These are phyloP conservation scores for Diaporthe ilicicola DNA, from an alignment of 2,329 filamentous ascomycete genomes.

Conservation along the genomic window DNA sequence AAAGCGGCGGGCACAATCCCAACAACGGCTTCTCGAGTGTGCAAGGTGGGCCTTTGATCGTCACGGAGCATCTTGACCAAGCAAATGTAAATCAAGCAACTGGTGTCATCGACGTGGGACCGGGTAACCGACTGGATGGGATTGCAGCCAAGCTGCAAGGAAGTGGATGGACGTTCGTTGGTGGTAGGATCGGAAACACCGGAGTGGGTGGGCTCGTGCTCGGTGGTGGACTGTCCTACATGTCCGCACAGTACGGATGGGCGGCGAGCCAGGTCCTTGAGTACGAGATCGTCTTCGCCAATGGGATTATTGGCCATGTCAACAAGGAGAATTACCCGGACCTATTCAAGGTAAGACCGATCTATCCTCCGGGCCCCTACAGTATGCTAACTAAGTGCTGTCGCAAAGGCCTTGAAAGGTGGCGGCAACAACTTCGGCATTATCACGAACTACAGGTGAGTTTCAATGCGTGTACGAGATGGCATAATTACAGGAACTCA, in stretches of 20 bases:
- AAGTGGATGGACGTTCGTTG: conserved; percentile 6
- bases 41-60: conserved; percentile 13
- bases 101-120: conserved; percentile 6
- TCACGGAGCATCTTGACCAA: conserved; percentile 8
- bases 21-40: conserved; percentile 18
- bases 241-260: conserved; percentile 14
- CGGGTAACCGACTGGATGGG: not conserved
- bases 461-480: not conserved
- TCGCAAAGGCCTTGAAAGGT: conserved; percentile 5
- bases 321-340: not conserved
- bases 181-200: conserved; percentile 13
- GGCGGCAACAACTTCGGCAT: conserved; percentile 12
- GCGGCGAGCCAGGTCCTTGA: conserved; percentile 15
- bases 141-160: conserved; percentile 4
- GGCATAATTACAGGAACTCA: not conserved
- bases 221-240: conserved; percentile 7
- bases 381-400: not conserved
- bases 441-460: not conserved
- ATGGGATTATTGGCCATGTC: not conserved
- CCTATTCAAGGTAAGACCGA: conserved; percentile 12
- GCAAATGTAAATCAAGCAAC: conserved; percentile 3
- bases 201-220: conserved; percentile 19
- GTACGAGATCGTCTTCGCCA: conserved; percentile 14
- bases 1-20: conserved; percentile 20
- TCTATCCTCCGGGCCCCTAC: not conserved